phyloP scores from a whole-genome alignment of 176 grass and related monocot genomes.

The Dactylis glomerata region DNA sequence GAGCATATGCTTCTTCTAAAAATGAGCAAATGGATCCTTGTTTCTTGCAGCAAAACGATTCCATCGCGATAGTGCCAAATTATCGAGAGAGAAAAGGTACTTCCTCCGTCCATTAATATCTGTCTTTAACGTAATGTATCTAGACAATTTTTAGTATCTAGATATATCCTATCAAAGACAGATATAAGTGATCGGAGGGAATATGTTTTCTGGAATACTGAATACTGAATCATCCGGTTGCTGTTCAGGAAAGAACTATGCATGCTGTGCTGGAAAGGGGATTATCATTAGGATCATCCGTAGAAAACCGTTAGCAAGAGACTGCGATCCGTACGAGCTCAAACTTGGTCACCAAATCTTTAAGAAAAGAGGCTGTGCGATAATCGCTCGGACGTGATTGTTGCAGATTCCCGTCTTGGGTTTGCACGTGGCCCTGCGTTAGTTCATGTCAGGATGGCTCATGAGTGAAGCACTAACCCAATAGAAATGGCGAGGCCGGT shows the following conservation, averaged over 20 bases:
- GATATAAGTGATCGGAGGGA: too few species aligned
- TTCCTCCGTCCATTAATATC: too few species aligned
- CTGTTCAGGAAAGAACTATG: neutral
- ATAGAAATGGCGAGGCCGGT: conserved; percentile 28
- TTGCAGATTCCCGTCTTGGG: conserved; percentile 25
- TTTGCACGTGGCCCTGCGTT: conserved; percentile 41
- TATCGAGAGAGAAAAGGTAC: neutral
- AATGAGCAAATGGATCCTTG: neutral
- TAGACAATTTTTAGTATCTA: too few species aligned
- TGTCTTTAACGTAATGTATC: too few species aligned
- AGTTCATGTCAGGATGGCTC: conserved; percentile 14
- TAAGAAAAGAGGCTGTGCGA: neutral
- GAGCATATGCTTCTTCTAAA: neutral
- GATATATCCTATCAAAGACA: too few species aligned
- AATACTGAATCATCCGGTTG: neutral
- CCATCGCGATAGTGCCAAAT: neutral
- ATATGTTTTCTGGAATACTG: neutral
- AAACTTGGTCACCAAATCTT: neutral
- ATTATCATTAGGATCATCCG: neutral
- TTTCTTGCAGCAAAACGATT: neutral
- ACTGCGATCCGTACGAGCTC: neutral
- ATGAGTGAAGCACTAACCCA: neutral
- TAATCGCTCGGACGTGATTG: neutral
- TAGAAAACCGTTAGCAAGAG: neutral
- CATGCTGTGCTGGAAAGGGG: neutral